A percentile compares a stretch with the other conserved stretches of the same genome.
Conservation (phyloP, 2,329 filamentous ascomycete species). For the Phyllosticta citriasiana region DNA sequence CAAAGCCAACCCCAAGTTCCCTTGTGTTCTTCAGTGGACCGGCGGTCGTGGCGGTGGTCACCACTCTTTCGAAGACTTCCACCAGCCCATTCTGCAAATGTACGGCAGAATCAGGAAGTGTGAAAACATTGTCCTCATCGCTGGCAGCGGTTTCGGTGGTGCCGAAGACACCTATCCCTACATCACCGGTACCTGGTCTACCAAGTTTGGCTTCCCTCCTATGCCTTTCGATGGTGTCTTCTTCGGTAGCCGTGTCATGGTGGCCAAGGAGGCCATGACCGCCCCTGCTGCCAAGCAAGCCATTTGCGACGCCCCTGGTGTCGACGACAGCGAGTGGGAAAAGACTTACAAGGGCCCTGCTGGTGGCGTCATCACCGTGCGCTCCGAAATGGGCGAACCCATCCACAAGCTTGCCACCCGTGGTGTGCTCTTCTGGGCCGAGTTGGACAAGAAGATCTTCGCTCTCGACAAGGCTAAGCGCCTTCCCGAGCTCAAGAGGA, state of each 20-base stretch:
- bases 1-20: constrained; percentile 35
- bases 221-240: constrained; percentile 41
- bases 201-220: constrained; percentile 31
- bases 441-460: constrained; percentile 99
- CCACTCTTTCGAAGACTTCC: constrained; percentile 42
- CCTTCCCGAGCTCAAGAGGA: constrained; percentile 32
- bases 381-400: constrained; percentile 98
- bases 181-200: constrained; percentile 36
- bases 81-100: constrained; percentile 38
- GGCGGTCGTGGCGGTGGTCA: constrained; percentile 41
- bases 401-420: constrained; percentile 98
- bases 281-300: constrained; percentile 34
- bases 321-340: constrained; percentile 36
- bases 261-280: constrained; percentile 37
- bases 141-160: constrained; percentile 39
- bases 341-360: constrained; percentile 55
- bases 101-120: constrained; percentile 36
- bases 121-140: constrained; percentile 37
- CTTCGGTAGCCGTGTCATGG: constrained; percentile 40
- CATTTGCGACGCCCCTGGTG: constrained; percentile 34
- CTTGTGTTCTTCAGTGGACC: constrained; percentile 40
- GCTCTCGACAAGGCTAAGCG: constrained; percentile 73
- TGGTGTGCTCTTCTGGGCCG: constrained; percentile 92
- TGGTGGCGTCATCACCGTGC: constrained; percentile 90
- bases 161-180: constrained; percentile 39